These are phyloP conservation scores for Carex sylvatica DNA, from an alignment of 202 grass and related monocot genomes.

Conservation along the genomic window DNA sequence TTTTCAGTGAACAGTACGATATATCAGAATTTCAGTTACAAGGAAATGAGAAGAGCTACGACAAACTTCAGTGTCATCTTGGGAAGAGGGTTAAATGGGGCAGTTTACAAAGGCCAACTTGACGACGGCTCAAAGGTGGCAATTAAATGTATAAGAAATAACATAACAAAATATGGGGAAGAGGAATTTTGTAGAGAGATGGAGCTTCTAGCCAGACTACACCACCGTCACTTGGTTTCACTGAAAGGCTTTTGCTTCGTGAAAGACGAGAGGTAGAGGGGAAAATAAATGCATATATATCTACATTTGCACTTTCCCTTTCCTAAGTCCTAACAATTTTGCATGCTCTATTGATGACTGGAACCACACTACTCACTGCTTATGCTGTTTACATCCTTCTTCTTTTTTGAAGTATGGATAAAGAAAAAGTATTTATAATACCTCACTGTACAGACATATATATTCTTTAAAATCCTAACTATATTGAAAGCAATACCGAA, in stretches of 20 bases:
- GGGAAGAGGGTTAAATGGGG: constrained; percentile 52
- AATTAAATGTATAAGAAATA: constrained; percentile 48
- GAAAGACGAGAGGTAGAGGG: constrained; percentile 63
- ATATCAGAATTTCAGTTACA: constrained; percentile 65
- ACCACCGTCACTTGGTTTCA: constrained; percentile 89
- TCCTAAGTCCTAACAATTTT: not conserved
- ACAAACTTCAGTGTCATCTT: constrained; percentile 55
- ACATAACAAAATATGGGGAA: constrained; percentile 39
- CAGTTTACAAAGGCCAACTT: constrained; percentile 75
- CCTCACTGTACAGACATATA: no score
- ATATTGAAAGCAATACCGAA: no score
- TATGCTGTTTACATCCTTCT: not conserved
- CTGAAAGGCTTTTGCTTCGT: constrained; percentile 78
- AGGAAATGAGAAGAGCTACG: constrained; percentile 82
- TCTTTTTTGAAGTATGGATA: not conserved
- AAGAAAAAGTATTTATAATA: no score
- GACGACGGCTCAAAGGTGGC: constrained; percentile 59
- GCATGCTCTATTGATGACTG: not conserved
- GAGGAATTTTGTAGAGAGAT: constrained; percentile 82
- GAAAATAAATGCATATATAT: constrained; percentile 25
- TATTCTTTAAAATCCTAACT: no score
- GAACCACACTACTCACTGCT: not conserved
- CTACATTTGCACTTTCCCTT: constrained; percentile 4
- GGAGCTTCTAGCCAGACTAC: constrained; percentile 81
- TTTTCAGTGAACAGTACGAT: constrained; percentile 64